Conservation (phyloP, 1,284 basidiomycete genomes). For the Golubevia sp. region DNA sequence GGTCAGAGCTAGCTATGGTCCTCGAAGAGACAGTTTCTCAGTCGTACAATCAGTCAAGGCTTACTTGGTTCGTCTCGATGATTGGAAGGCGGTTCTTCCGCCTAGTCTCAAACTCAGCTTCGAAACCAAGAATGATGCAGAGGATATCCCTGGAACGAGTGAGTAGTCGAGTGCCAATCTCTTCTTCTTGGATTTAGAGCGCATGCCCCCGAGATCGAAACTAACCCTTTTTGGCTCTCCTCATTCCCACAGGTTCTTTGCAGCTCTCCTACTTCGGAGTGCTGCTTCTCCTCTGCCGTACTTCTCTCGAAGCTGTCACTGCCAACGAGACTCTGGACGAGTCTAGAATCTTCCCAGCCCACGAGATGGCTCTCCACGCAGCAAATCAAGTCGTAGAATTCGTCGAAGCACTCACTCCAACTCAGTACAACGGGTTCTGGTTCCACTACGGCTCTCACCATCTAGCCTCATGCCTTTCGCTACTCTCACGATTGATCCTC, state of each 20-base stretch:
- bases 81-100: conserved; percentile 8
- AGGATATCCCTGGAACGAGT: neutral
- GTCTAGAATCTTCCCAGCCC: conserved; percentile 3
- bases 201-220: too few relatives aligned
- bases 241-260: conserved; percentile 5
- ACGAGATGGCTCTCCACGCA: conserved; percentile 1
- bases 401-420: conserved; percentile 2
- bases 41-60: conserved; percentile 7
- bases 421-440: neutral
- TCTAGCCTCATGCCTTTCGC: too few relatives aligned
- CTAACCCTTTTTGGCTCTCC: too few relatives aligned
- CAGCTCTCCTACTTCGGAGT: conserved; percentile 13
- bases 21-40: neutral
- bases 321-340: conserved; percentile 7
- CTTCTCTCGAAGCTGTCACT: conserved; percentile 6
- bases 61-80: conserved; percentile 8
- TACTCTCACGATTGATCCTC: too few relatives aligned
- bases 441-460: neutral
- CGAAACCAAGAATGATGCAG: too few relatives aligned
- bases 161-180: neutral
- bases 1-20: neutral
- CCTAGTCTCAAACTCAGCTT: conserved; percentile 1
- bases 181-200: too few relatives aligned
- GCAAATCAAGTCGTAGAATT: conserved; percentile 9
- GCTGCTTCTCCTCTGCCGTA: conserved; percentile 8